A percentile compares a stretch with the other conserved stretches of the same genome.
Evolutionary conservation across 495 filamentous ascomycete species (phyloP).

Genomic region (Penicillium salamii): DNA sequence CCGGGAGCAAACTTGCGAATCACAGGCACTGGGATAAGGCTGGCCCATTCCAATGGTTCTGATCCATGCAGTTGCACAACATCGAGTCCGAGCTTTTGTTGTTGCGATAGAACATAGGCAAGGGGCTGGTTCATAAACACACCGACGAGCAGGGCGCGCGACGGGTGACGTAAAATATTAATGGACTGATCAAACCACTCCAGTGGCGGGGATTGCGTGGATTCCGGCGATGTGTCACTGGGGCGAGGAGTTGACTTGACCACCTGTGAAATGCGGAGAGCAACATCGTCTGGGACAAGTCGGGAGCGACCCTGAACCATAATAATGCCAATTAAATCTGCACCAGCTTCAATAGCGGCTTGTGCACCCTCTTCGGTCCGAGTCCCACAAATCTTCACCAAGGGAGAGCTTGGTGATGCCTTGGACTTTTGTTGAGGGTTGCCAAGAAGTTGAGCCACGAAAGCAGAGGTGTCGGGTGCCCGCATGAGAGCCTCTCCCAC

Average conservation of each 20-base stretch:
- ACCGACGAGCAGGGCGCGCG: constrained; percentile 78
- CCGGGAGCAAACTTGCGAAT: constrained; percentile 75
- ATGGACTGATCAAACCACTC: constrained; percentile 63
- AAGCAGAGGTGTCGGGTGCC: constrained; percentile 71
- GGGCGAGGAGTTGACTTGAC: constrained; percentile 60
- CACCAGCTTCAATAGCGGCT: constrained; percentile 80
- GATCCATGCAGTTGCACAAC: constrained; percentile 88
- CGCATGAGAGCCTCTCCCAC: constrained; percentile 97
- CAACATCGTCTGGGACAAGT: constrained; percentile 71
- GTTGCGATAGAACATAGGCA: constrained; percentile 71
- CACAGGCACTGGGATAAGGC: constrained; percentile 82
- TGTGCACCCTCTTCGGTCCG: constrained; percentile 76
- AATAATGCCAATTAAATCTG: constrained; percentile 91
- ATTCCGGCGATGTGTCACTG: constrained; percentile 9
- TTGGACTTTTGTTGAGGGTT: constrained; percentile 36
- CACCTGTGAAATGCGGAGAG: constrained; percentile 72
- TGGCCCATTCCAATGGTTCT: constrained; percentile 90
- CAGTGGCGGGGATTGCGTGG: constrained; percentile 35
- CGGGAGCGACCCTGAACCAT: constrained; percentile 78
- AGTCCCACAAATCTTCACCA: constrained; percentile 98
- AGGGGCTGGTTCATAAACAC: constrained; percentile 93
- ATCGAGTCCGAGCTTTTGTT: constrained; percentile 76
- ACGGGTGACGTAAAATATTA: constrained; percentile 49
- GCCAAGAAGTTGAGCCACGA: constrained; percentile 78
- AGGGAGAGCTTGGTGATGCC: constrained; percentile 33